Evolutionary conservation across 202 grass and related monocot genomes (phyloP), one percentile per base, ranked within the genome.

Genomic region (Hordeum pubiflorum): DNA sequence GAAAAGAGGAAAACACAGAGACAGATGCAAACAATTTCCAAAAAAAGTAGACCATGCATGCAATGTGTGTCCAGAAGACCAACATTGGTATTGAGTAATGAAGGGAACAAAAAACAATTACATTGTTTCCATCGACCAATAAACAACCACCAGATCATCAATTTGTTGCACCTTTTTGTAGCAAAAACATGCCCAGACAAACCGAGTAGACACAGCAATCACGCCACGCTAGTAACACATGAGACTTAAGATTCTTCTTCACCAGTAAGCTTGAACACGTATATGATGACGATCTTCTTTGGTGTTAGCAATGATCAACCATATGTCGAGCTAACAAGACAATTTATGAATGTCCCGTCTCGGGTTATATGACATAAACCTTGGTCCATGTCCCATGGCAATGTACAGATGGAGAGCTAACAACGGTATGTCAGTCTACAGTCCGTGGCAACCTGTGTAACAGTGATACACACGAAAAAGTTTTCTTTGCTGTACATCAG

Each of bases 401-500:
- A 83, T 59, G 22, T 67, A 48, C 43, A 54, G 29, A 40, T 84
- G 18, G 7, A 40, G 39, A 43, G 12, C 50, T 41, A 80, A 67
- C 34, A 29, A 48, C 7, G 23, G 39, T 66, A 71, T 52, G 56
- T 54, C 65, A 62, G 15, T 23, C 14, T 10, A 78, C 40, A 71
- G 52, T 22, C 58, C 39, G 31, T 54, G 40, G 38, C 72, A 81
- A 37, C 5, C n/a, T 36, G 63, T 4, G 58, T n/a, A 52, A 63
- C 9, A 58, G n/a, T 68, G 21, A 60, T 76, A 40, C 22, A 64
- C 27, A 73, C 17, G 13, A 14, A 40, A 23, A 15, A 22, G 1
- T 10, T 41, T 29, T 57, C 31, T 37, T 46, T 63, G 43, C 80
- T 81, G 71, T 87, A 81, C 81, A 90, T 6, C 21, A 68, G 27